Conservation (phyloP, 2,329 filamentous ascomycete species). For the Aspergillus sp. region DNA sequence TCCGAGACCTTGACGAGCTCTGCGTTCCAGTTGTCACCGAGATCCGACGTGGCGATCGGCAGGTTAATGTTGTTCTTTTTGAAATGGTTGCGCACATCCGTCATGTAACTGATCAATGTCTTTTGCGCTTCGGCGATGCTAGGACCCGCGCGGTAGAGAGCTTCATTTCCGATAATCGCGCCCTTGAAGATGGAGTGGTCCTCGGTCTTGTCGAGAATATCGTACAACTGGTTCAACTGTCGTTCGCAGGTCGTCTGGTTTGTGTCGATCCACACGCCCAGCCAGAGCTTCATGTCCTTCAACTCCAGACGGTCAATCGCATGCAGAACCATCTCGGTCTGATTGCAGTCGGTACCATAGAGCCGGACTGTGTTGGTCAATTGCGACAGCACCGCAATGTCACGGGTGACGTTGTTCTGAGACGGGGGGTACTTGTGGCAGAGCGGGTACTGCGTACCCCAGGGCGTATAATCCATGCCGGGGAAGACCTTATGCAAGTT, state of each 20-base stretch:
- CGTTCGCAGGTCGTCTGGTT: constrained; percentile 81
- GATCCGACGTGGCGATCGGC: constrained; percentile 81
- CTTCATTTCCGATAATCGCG: constrained; percentile 64
- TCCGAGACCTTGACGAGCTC: constrained; percentile 71
- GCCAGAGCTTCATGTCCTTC: constrained; percentile 79
- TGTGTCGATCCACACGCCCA: constrained; percentile 87
- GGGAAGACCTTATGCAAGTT: constrained; percentile 91
- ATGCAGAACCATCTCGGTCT: constrained; percentile 89
- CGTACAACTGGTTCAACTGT: constrained; percentile 81
- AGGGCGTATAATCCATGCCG: constrained; percentile 91
- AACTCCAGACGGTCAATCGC: constrained; percentile 74
- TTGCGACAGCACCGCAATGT: constrained; percentile 85
- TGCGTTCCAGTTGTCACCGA: constrained; percentile 82
- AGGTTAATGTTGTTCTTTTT: constrained; percentile 65
- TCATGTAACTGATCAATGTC: constrained; percentile 63
- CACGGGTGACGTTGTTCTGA: constrained; percentile 91
- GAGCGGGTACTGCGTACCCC: constrained; percentile 85
- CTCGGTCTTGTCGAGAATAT: constrained; percentile 63
- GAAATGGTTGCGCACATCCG: constrained; percentile 70
- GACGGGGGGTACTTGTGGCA: constrained; percentile 75
- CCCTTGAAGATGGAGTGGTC: constrained; percentile 55
- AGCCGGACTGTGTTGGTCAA: constrained; percentile 83
- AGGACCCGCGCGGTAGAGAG: constrained; percentile 52
- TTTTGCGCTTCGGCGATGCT: constrained; percentile 62
- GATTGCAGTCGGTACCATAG: constrained; percentile 96